phyloP scores from a whole-genome alignment of 2,329 filamentous ascomycete species.

The Didymella sp. region DNA sequence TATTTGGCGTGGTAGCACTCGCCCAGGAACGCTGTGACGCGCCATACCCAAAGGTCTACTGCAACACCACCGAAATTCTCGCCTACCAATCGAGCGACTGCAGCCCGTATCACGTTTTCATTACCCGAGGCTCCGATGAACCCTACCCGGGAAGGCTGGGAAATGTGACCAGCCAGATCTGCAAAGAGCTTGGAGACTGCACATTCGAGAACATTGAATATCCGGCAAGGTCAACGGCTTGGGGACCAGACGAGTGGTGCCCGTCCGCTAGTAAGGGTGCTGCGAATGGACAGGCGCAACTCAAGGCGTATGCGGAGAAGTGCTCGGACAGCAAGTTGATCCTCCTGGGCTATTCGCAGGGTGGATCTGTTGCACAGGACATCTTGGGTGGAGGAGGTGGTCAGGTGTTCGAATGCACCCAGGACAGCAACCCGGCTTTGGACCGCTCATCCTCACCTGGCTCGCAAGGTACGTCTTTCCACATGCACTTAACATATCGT shows the following conservation, averaged over 20 bases:
- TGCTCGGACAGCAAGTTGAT: conserved; percentile 41
- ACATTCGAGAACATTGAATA: conserved; percentile 39
- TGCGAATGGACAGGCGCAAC: conserved; percentile 32
- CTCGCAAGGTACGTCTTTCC: conserved; percentile 26
- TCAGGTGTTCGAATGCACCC: conserved; percentile 32
- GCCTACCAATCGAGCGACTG: conserved; percentile 31
- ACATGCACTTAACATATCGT: not conserved
- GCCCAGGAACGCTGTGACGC: conserved; percentile 37
- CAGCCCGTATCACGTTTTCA: conserved; percentile 36
- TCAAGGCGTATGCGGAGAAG: conserved; percentile 34
- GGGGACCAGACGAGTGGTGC: conserved; percentile 37
- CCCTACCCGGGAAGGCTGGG: conserved; percentile 38
- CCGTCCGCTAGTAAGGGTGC: conserved; percentile 35
- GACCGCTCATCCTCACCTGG: conserved; percentile 29
- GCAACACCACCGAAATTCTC: conserved; percentile 36
- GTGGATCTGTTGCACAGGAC: conserved; percentile 35
- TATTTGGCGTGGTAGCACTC: conserved; percentile 21
- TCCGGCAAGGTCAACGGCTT: conserved; percentile 37
- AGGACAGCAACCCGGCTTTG: conserved; percentile 29
- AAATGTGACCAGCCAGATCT: conserved; percentile 33
- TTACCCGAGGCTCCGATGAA: conserved; percentile 40
- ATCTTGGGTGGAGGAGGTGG: conserved; percentile 42
- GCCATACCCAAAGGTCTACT: conserved; percentile 28
- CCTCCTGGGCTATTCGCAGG: conserved; percentile 37
- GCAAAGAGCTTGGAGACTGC: conserved; percentile 27